A percentile compares a stretch with the other conserved stretches of the same genome.
phyloP scores from a whole-genome alignment of 305 asterid species.

The Fraxinus sp. region DNA sequence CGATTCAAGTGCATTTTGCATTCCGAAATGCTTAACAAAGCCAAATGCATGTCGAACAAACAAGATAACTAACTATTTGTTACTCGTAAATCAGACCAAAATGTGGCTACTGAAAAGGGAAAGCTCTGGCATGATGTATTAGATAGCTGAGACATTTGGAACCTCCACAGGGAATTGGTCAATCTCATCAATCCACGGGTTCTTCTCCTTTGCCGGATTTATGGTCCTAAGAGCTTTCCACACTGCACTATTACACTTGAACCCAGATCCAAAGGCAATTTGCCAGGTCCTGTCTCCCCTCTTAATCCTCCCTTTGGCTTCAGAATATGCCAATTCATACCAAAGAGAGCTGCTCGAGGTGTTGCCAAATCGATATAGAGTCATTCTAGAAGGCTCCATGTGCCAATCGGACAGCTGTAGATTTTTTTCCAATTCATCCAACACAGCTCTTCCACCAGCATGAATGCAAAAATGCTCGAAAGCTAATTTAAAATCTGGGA shows the following conservation, averaged over 20 bases:
- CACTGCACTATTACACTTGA: slow-evolving; percentile 49
- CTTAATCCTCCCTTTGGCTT: slow-evolving; percentile 44
- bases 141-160: slow-evolving; percentile 25
- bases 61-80: not conserved
- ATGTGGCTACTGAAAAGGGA: not conserved
- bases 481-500: slow-evolving; percentile 43
- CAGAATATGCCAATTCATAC: slow-evolving; percentile 40
- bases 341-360: slow-evolving; percentile 50
- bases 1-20: not conserved
- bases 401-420: slow-evolving; percentile 41
- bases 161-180: slow-evolving; percentile 42
- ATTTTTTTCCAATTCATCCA: slow-evolving; percentile 45
- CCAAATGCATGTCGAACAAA: not conserved
- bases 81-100: not conserved
- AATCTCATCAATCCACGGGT: slow-evolving; percentile 47
- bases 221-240: slow-evolving; percentile 45
- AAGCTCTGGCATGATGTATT: not conserved
- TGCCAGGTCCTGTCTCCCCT: slow-evolving; percentile 48
- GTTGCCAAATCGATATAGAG: slow-evolving; percentile 44
- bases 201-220: slow-evolving; percentile 40
- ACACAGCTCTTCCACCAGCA: slow-evolving; percentile 45
- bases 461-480: slow-evolving; percentile 48
- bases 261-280: slow-evolving; percentile 47
- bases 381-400: slow-evolving; percentile 51
- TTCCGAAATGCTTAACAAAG: not conserved